Percentiles rank a stretch among this genome's conserved stretches.
phyloP scores from a whole-genome alignment of 805 yeast genomes.

The Yamadazyma nakazawae region DNA sequence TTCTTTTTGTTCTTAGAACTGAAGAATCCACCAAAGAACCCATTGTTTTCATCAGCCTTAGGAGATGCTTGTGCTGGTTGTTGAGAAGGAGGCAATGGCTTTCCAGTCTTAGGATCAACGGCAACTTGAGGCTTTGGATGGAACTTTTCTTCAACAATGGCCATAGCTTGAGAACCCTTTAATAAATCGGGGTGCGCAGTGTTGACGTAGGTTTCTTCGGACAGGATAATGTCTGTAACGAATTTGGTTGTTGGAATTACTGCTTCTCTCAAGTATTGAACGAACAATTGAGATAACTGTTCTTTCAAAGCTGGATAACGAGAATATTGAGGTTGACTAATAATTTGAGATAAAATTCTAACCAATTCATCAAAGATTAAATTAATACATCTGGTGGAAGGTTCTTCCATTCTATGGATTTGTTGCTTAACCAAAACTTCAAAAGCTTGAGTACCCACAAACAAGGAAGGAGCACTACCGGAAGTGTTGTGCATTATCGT shows the following conservation, averaged over 20 bases:
- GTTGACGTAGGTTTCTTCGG: conserved; percentile 93
- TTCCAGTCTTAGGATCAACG: conserved; percentile 88
- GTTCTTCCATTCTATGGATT: conserved; percentile 91
- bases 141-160: conserved; percentile 82
- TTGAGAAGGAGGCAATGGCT: conserved; percentile 55
- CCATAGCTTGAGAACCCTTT: conserved; percentile 94
- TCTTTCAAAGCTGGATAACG: conserved; percentile 92
- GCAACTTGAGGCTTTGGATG: conserved; percentile 72
- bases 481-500: conserved; percentile 96
- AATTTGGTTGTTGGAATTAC: conserved; percentile 82
- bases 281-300: conserved; percentile 73
- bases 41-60: conserved; percentile 51
- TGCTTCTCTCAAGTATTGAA: conserved; percentile 74
- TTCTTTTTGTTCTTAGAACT: conserved; percentile 89
- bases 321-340: conserved; percentile 75
- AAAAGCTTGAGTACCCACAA: conserved; percentile 96
- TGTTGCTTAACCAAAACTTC: conserved; percentile 94
- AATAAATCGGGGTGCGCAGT: conserved; percentile 97
- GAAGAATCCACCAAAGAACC: conserved; percentile 95
- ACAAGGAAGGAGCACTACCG: conserved; percentile 92
- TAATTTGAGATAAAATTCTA: conserved; percentile 80
- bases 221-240: conserved; percentile 73
- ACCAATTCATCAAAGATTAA: conserved; percentile 93
- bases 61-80: conserved; percentile 20
- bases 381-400: conserved; percentile 81